A percentile compares a stretch with the other conserved stretches of the same genome.
phyloP scores from a whole-genome alignment of 2,329 filamentous ascomycete species.

The Malbranchea cinnamomea region DNA sequence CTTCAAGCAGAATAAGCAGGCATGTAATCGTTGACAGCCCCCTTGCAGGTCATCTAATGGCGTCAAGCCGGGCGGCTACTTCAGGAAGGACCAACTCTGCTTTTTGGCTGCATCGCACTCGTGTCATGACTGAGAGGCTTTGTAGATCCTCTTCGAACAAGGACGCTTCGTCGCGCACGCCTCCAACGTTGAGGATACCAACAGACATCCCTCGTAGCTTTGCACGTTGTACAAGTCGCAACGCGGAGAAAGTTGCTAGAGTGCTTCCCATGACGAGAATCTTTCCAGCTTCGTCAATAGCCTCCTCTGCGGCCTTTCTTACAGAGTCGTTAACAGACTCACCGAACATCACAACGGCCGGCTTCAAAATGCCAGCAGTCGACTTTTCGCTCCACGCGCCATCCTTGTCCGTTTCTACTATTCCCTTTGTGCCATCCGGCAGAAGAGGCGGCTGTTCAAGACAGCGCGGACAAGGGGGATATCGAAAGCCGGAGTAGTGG shows the following conservation, averaged over 20 bases:
- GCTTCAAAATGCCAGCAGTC: slow-evolving; percentile 72
- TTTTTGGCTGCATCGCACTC: slow-evolving; percentile 29
- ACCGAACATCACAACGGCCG: slow-evolving; percentile 91
- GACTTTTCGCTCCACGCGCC: slow-evolving; percentile 58
- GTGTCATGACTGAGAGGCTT: slow-evolving; percentile 13
- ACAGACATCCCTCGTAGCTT: slow-evolving; percentile 72
- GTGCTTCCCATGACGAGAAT: slow-evolving; percentile 77
- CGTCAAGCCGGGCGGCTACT: slow-evolving; percentile 22
- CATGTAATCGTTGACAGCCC: no score
- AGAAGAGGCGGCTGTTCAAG: slow-evolving; percentile 45
- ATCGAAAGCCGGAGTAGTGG: slow-evolving; percentile 78
- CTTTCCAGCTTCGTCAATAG: slow-evolving; percentile 60
- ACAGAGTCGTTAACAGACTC: slow-evolving; percentile 61
- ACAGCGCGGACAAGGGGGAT: slow-evolving; percentile 77
- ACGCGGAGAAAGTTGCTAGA: slow-evolving; percentile 88
- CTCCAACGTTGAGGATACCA: slow-evolving; percentile 64
- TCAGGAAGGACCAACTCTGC: slow-evolving; percentile 28
- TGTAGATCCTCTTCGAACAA: slow-evolving; percentile 28
- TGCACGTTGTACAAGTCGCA: slow-evolving; percentile 72
- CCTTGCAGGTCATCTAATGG: no score
- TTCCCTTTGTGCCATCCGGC: slow-evolving; percentile 39
- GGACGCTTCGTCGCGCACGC: slow-evolving; percentile 30
- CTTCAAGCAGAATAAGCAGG: no score
- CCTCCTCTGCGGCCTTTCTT: slow-evolving; percentile 62
- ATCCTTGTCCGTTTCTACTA: slow-evolving; percentile 58